These are phyloP conservation scores for Antarctomyces pellizariae DNA, from an alignment of 495 filamentous ascomycete genomes.

Conservation along the genomic window DNA sequence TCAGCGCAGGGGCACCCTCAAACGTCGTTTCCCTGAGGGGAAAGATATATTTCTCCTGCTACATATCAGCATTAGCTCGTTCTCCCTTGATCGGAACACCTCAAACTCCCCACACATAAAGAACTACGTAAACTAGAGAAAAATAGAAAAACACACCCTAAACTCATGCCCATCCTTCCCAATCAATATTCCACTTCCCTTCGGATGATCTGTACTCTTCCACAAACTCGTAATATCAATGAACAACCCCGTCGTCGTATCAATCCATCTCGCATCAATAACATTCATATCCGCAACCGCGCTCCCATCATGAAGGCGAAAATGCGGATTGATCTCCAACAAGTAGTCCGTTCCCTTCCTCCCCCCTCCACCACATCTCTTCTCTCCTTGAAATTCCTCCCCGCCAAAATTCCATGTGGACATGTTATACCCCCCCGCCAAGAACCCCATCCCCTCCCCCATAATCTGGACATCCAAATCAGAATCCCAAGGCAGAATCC, in stretches of 20 bases:
- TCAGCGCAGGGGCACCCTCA: slow-evolving; percentile 33
- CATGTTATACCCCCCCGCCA: slow-evolving; percentile 41
- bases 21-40: slow-evolving; percentile 27
- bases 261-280: slow-evolving; percentile 75
- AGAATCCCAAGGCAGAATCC: slow-evolving; percentile 72
- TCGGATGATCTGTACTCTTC: slow-evolving; percentile 32
- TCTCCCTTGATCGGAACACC: too few relatives aligned
- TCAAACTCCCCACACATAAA: too few relatives aligned
- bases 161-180: slow-evolving; percentile 21
- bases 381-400: slow-evolving; percentile 12
- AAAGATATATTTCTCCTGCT: slow-evolving; percentile 17
- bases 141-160: slow-evolving; percentile 11
- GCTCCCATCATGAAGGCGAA: slow-evolving; percentile 28
- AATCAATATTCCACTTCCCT: slow-evolving; percentile 16
- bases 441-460: slow-evolving; percentile 32
- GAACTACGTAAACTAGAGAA: too few relatives aligned
- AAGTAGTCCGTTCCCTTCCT: slow-evolving; percentile 34
- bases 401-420: slow-evolving; percentile 36
- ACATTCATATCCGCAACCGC: slow-evolving; percentile 47
- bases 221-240: slow-evolving; percentile 63
- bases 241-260: slow-evolving; percentile 52
- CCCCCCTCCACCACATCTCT: too few relatives aligned
- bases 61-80: neutral
- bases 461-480: slow-evolving; percentile 67
- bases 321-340: slow-evolving; percentile 58